These are phyloP conservation scores for Psilocybe subaeruginosa DNA, from an alignment of 768 basidiomycete genomes.

Conservation along the genomic window DNA sequence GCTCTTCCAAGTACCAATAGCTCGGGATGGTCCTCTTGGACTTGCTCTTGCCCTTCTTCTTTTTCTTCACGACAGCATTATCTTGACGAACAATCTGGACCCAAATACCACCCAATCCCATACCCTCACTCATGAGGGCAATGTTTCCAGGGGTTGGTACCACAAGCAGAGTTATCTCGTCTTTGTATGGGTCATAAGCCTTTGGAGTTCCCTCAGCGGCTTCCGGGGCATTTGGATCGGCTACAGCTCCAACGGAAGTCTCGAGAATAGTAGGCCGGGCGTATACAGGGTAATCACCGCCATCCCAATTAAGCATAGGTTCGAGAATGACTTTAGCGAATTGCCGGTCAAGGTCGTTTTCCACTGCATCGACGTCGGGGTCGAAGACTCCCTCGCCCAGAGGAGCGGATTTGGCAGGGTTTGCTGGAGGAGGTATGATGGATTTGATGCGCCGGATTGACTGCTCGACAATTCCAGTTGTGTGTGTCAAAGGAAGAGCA, in stretches of 20 bases:
- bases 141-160: conserved; percentile 33
- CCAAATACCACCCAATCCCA: conserved; percentile 70
- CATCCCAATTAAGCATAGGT: conserved; percentile 48
- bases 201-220: conserved; percentile 22
- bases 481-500: conserved; percentile 61
- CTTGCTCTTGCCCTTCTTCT: conserved; percentile 40
- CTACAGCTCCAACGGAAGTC: conserved; percentile 35
- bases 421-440: conserved; percentile 39
- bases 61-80: conserved; percentile 27
- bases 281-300: conserved; percentile 35
- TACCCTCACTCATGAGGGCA: conserved; percentile 47
- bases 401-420: conserved; percentile 27
- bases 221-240: conserved; percentile 38
- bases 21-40: conserved; percentile 31
- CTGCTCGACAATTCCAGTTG: conserved; percentile 65
- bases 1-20: conserved; percentile 47
- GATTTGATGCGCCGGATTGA: conserved; percentile 61
- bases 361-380: conserved; percentile 34
- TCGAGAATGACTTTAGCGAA: conserved; percentile 40
- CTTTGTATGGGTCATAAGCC: conserved; percentile 54
- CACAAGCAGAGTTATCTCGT: conserved; percentile 63
- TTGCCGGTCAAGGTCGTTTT: conserved; percentile 36
- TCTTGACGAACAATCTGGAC: conserved; percentile 61
- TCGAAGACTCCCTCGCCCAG: conserved; percentile 17
- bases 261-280: conserved; percentile 38